Evolutionary conservation across 2,329 filamentous ascomycete species (phyloP).

Genomic region (Trichophaea hybrida): DNA sequence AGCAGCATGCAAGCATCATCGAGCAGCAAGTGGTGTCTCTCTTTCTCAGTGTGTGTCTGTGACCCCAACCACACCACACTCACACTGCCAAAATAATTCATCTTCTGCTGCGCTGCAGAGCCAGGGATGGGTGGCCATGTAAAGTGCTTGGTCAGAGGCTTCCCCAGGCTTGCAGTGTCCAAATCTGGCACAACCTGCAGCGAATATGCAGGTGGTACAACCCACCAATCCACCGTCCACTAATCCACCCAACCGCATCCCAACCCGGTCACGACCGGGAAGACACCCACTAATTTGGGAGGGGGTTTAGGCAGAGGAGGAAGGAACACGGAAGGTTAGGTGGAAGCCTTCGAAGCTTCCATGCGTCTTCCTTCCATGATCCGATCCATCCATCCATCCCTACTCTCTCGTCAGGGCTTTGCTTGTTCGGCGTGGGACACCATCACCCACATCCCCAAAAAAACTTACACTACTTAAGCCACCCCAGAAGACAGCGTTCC

Average conservation of each 20-base stretch:
- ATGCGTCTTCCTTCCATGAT: neutral
- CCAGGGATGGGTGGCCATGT: slow-evolving; percentile 4
- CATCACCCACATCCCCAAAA: no score
- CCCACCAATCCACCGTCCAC: neutral
- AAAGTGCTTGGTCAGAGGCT: slow-evolving; percentile 23
- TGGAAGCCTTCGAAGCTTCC: slow-evolving; percentile 1
- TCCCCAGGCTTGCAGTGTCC: slow-evolving; percentile 1
- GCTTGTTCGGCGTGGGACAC: neutral
- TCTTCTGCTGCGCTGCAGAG: no score
- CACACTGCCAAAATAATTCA: no score
- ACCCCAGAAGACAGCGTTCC: neutral
- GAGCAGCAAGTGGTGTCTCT: no score
- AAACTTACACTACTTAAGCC: slow-evolving; percentile 3
- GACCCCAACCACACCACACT: no score
- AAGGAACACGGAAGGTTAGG: neutral
- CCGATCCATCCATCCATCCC: neutral
- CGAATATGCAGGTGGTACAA: neutral
- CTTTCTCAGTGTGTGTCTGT: no score
- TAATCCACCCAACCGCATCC: neutral
- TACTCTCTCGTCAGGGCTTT: neutral
- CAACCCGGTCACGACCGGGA: neutral
- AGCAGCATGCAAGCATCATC: no score
- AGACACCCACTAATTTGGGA: slow-evolving; percentile 4
- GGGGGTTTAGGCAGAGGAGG: neutral
- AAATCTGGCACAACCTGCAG: neutral